Conservation (phyloP, 2,329 filamentous ascomycete genomes). For the Parastagonospora nodorum region DNA sequence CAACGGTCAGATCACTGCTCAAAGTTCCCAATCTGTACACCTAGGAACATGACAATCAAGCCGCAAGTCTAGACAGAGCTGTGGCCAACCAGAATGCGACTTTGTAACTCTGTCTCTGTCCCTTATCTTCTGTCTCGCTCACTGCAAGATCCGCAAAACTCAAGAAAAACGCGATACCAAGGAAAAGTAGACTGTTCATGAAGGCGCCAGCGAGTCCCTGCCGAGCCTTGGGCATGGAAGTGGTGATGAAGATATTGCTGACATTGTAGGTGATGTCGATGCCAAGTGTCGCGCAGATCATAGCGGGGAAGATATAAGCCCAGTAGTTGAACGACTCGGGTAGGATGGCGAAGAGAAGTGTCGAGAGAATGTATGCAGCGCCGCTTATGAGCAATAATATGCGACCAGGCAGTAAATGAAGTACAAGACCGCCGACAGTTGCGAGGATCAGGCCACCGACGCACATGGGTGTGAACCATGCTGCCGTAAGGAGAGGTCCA, state of each 20-base stretch:
- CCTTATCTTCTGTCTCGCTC: constrained; percentile 36
- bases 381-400: constrained; percentile 40
- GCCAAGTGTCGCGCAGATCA: constrained; percentile 50
- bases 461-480: constrained; percentile 46
- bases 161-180: constrained; percentile 44
- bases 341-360: constrained; percentile 43
- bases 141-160: constrained; percentile 45
- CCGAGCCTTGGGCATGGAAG: constrained; percentile 37
- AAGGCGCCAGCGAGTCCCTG: constrained; percentile 45
- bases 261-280: constrained; percentile 47
- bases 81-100: constrained; percentile 46
- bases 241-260: constrained; percentile 46
- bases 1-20: constrained; percentile 40
- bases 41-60: constrained; percentile 41
- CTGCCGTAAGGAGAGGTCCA: constrained; percentile 35
- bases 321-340: constrained; percentile 42
- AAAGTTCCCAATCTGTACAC: constrained; percentile 47
- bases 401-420: constrained; percentile 43
- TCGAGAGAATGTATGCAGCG: constrained; percentile 33
- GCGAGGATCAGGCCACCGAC: constrained; percentile 42
- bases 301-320: constrained; percentile 48
- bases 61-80: constrained; percentile 31
- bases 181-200: constrained; percentile 43
- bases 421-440: constrained; percentile 39
- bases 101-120: constrained; percentile 41